Base-by-base conservation (phyloP, 176 grass and related monocot species). In the Ananas comosus region DNA sequence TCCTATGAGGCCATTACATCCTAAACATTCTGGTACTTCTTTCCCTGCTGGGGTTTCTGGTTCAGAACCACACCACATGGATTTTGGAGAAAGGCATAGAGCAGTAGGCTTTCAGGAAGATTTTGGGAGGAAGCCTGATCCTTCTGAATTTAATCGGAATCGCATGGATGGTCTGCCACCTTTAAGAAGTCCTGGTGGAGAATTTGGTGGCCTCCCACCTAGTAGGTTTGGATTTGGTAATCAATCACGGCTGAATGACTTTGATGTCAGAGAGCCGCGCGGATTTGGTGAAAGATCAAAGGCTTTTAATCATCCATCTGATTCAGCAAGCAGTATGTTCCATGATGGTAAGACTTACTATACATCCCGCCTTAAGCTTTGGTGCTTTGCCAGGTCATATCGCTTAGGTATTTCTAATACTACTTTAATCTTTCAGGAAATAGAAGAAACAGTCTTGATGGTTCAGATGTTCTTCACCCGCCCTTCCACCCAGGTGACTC, bases 151-250 rank as follows among this genome's bases (percentile, higher is more conserved):
- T 64, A 85, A 72, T 54, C 70, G 56, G 64, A 76, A 73, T 50
- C 72, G 69, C 50, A 65, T 85, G 70, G 85, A 83, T 82, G 85
- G 74, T 70, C 73, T 86, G 28, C 81, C 88, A 64, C 66, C 69
- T 70, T 33, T 86, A 17, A 88, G 85, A 70, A 88, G 78, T n/a
- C 63, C 82, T 64, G 74, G 83, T 80, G 91, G 64, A 65, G 53
- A 76, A 72, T 83, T 72, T 69, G 48, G 57, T 54, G 61, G 57
- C 12, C 51, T 59, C 71, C 27, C 51, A 80, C 71, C 67, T 64
- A 56, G 65, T 70, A 66, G 77, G 1, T 64, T 71, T 83, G 74
- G 68, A 78, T 73, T 72, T 23, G 25, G 27, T 65, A 49, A 16
- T 4, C 53, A 67, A 25, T 29, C 50, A 14, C 25, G 10, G n/a